Conservation (phyloP, 2,329 filamentous ascomycete genomes). For the Rutstroemia sp. region DNA sequence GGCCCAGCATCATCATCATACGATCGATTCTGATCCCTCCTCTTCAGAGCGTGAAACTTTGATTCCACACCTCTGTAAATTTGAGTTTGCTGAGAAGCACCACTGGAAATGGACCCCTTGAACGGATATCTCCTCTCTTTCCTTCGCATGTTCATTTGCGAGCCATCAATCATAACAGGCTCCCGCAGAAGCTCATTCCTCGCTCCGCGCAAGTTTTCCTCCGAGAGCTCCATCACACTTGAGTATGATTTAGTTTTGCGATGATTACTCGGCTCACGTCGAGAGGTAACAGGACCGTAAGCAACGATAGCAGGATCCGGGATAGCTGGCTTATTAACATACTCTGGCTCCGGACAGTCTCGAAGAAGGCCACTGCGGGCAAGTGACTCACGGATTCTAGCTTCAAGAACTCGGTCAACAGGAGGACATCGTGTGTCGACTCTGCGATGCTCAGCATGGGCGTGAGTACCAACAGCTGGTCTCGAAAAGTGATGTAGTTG, state of each 20-base stretch:
- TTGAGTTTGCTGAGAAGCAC: not conserved
- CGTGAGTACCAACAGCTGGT: not conserved
- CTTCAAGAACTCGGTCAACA: slow-evolving; percentile 2
- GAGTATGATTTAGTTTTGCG: not conserved
- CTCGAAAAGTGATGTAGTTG: not conserved
- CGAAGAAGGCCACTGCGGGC: slow-evolving; percentile 6
- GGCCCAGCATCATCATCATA: not conserved
- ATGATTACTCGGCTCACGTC: not conserved
- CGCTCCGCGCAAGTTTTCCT: not conserved
- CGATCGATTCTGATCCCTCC: not conserved
- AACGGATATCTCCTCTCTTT: not conserved
- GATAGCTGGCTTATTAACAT: not conserved
- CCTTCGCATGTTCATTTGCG: not conserved
- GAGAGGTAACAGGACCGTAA: slow-evolving; percentile 9
- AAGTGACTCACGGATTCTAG: slow-evolving; percentile 4
- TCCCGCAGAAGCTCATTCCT: not conserved
- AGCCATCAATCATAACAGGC: not conserved
- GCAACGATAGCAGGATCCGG: slow-evolving; percentile 21
- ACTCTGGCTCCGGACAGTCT: slow-evolving; percentile 7
- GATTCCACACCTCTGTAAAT: slow-evolving; percentile 6
- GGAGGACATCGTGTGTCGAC: not conserved
- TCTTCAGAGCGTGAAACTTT: not conserved
- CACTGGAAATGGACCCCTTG: not conserved
- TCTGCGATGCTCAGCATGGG: not conserved
- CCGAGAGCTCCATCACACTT: not conserved